phyloP scores from a whole-genome alignment of 768 basidiomycete genomes.

The Lactarius pseudohatsudake region DNA sequence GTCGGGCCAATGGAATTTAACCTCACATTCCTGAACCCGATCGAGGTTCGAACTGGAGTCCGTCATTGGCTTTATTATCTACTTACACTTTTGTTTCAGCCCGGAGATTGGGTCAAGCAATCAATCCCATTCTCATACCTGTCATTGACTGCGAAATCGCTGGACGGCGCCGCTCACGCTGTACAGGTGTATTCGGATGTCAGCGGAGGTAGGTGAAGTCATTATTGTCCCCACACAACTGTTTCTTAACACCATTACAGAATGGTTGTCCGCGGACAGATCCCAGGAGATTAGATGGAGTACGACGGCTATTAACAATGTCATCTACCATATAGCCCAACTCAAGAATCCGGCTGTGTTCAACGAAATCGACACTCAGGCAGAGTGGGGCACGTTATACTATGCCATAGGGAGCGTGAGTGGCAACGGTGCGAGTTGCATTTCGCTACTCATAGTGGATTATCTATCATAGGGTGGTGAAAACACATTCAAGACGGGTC shows the following conservation, averaged over 20 bases:
- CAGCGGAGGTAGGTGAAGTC: slow-evolving; percentile 35
- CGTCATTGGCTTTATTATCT: neutral
- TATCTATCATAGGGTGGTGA: slow-evolving; percentile 9
- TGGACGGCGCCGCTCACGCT: slow-evolving; percentile 36
- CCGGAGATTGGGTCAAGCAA: slow-evolving; percentile 39
- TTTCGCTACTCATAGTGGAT: neutral
- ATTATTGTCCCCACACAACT: neutral
- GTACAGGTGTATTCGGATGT: slow-evolving; percentile 44
- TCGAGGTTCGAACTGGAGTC: slow-evolving; percentile 34
- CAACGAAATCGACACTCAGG: slow-evolving; percentile 22
- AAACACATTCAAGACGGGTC: slow-evolving; percentile 26
- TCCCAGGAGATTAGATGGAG: slow-evolving; percentile 13
- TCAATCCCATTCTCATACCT: slow-evolving; percentile 44
- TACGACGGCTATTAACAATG: neutral
- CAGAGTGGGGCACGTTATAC: slow-evolving; percentile 29
- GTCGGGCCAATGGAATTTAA: slow-evolving; percentile 41
- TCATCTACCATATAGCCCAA: slow-evolving; percentile 22
- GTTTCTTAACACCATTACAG: slow-evolving; percentile 3
- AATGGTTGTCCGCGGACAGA: slow-evolving; percentile 32
- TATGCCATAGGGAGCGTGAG: slow-evolving; percentile 27
- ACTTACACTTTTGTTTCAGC: slow-evolving; percentile 28
- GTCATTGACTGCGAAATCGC: slow-evolving; percentile 34
- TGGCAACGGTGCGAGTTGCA: neutral
- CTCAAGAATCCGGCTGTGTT: slow-evolving; percentile 17
- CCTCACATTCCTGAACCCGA: slow-evolving; percentile 41